phyloP scores from a whole-genome alignment of 192 early-diverging fungal species.

The Jimgerdemannia lactiflua region DNA sequence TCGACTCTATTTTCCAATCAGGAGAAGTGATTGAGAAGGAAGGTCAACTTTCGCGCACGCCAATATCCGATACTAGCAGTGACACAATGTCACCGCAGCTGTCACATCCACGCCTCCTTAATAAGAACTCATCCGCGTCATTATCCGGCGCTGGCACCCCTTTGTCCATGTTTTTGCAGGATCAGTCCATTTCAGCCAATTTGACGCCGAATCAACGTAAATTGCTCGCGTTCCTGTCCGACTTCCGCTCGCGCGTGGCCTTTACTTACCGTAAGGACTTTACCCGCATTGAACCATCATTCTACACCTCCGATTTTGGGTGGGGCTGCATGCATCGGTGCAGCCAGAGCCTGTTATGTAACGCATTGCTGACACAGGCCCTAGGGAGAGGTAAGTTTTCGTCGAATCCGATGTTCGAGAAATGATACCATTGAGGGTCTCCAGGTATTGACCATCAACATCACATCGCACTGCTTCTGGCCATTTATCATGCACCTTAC shows the following conservation, averaged over 20 bases:
- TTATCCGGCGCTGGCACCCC: neutral
- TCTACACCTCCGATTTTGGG: slow-evolving; percentile 75
- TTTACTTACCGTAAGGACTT: slow-evolving; percentile 79
- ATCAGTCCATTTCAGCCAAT: neutral
- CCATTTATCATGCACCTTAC: no score
- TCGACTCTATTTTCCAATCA: no score
- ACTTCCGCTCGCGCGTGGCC: neutral
- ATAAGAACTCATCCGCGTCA: neutral
- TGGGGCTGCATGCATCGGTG: slow-evolving; percentile 95
- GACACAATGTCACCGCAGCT: neutral
- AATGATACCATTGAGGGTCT: no score
- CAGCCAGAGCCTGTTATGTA: slow-evolving; percentile 85
- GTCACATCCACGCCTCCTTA: neutral
- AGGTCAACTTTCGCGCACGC: no score
- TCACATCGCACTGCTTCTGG: no score
- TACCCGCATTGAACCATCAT: slow-evolving; percentile 64
- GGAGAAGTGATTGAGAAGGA: no score
- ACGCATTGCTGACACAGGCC: slow-evolving; percentile 63
- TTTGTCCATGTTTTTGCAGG: neutral
- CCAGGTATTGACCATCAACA: no score
- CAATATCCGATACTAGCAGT: no score
- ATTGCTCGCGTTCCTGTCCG: neutral
- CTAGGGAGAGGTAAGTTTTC: slow-evolving; percentile 65
- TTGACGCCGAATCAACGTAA: neutral
- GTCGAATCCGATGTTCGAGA: no score